These are phyloP conservation scores for Rhodotorula toruloides DNA, from an alignment of 768 basidiomycete genomes.

Conservation along the genomic window DNA sequence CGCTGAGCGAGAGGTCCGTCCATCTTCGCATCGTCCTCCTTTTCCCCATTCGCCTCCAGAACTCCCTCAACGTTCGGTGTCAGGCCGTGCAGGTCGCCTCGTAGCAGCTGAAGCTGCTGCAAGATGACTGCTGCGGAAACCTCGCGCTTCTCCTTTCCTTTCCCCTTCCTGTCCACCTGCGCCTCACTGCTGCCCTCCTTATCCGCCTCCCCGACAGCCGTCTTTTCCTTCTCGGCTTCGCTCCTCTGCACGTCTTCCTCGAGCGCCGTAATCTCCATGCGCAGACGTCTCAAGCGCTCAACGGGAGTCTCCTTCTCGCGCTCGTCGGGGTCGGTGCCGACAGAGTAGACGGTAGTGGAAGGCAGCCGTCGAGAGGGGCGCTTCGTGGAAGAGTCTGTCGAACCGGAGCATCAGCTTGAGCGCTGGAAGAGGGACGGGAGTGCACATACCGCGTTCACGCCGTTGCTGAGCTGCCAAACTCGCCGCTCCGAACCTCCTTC, in stretches of 20 bases:
- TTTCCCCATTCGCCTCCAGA: constrained; percentile 24
- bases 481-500: constrained; percentile 24
- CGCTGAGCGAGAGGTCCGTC: too few relatives aligned
- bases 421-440: not conserved
- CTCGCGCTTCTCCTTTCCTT: constrained; percentile 34
- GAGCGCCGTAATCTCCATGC: constrained; percentile 70
- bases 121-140: constrained; percentile 37
- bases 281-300: constrained; percentile 53
- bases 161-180: constrained; percentile 29
- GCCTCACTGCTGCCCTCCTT: constrained; percentile 54
- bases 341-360: constrained; percentile 47
- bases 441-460: constrained; percentile 4
- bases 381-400: not conserved
- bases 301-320: constrained; percentile 46
- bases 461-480: not conserved
- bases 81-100: constrained; percentile 30
- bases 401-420: not conserved
- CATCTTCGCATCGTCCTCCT: constrained; percentile 4
- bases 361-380: constrained; percentile 6
- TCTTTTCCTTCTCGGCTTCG: not conserved
- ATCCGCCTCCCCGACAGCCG: not conserved
- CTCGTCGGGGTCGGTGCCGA: constrained; percentile 35
- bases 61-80: constrained; percentile 12
- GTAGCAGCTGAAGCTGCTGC: constrained; percentile 39
- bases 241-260: constrained; percentile 61